Evolutionary conservation across 2,329 filamentous ascomycete species (phyloP).

Genomic region (Neofusicoccum cordaticola): DNA sequence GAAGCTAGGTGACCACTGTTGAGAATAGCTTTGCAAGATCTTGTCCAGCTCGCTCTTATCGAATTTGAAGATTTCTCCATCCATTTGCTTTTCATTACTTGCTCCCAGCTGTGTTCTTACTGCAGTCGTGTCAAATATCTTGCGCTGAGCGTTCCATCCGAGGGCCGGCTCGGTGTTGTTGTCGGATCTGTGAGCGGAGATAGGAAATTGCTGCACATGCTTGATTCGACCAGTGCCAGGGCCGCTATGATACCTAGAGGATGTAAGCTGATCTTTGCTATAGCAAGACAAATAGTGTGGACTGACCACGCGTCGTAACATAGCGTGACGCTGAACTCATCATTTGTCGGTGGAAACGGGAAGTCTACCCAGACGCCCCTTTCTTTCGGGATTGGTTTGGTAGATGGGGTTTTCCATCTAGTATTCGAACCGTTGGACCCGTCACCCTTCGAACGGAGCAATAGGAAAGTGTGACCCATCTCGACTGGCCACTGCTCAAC

Average conservation of each 20-base stretch:
- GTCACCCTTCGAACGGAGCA: neutral
- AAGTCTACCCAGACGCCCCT: too few relatives aligned
- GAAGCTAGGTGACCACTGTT: neutral
- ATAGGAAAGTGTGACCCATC: neutral
- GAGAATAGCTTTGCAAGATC: neutral
- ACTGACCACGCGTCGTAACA: too few relatives aligned
- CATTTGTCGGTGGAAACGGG: too few relatives aligned
- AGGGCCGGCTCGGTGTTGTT: neutral
- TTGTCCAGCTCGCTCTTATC: neutral
- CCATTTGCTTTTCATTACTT: too few relatives aligned
- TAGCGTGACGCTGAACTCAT: too few relatives aligned
- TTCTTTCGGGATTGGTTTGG: too few relatives aligned
- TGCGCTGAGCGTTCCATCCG: too few relatives aligned
- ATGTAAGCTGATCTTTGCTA: neutral
- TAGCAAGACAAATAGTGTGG: neutral
- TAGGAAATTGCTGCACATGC: too few relatives aligned
- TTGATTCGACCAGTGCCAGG: neutral
- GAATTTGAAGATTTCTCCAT: neutral
- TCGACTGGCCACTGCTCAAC: neutral
- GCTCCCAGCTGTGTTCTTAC: too few relatives aligned
- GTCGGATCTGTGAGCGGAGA: neutral
- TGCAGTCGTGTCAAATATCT: too few relatives aligned
- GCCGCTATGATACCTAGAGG: neutral
- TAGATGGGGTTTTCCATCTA: neutral
- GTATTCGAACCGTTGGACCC: neutral